A percentile compares a stretch with the other conserved stretches of the same genome.
phyloP scores from a whole-genome alignment of 768 basidiomycete genomes.

The Tylopilus vinaceipallidus region DNA sequence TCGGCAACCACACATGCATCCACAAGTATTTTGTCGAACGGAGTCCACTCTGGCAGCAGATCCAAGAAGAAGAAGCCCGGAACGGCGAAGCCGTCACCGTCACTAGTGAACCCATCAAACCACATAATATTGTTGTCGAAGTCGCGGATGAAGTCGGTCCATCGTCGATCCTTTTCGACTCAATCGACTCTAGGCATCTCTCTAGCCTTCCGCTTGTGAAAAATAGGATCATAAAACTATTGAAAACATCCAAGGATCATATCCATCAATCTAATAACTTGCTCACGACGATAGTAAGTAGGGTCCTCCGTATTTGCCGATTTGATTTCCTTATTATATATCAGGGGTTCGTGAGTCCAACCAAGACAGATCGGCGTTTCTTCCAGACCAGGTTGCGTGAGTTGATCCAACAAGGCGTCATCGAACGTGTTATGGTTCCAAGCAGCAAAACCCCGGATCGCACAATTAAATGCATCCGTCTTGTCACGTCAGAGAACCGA shows the following conservation, averaged over 20 bases:
- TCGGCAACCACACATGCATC: slow-evolving; percentile 74
- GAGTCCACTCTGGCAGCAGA: slow-evolving; percentile 72
- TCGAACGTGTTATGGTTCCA: slow-evolving; percentile 75
- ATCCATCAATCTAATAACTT: slow-evolving; percentile 76
- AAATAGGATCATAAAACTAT: slow-evolving; percentile 65
- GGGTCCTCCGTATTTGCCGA: neutral
- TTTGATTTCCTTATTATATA: slow-evolving; percentile 1
- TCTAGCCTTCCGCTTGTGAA: slow-evolving; percentile 73
- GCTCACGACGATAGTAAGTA: slow-evolving; percentile 69
- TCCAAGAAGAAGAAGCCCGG: slow-evolving; percentile 64
- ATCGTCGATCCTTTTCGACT: slow-evolving; percentile 53
- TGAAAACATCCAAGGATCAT: slow-evolving; percentile 66
- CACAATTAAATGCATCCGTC: slow-evolving; percentile 63
- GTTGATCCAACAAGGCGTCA: slow-evolving; percentile 65
- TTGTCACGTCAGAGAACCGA: slow-evolving; percentile 48
- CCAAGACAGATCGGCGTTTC: slow-evolving; percentile 77
- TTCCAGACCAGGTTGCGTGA: slow-evolving; percentile 74
- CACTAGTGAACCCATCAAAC: slow-evolving; percentile 12
- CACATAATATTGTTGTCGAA: slow-evolving; percentile 18
- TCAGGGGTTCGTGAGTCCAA: slow-evolving; percentile 75
- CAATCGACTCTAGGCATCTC: slow-evolving; percentile 76
- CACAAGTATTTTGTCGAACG: slow-evolving; percentile 83
- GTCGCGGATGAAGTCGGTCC: slow-evolving; percentile 16
- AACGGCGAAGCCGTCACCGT: slow-evolving; percentile 26
- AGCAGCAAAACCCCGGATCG: slow-evolving; percentile 48